These are phyloP conservation scores for Backusella westeae DNA, from an alignment of 192 early-diverging fungal genomes.

Conservation along the genomic window DNA sequence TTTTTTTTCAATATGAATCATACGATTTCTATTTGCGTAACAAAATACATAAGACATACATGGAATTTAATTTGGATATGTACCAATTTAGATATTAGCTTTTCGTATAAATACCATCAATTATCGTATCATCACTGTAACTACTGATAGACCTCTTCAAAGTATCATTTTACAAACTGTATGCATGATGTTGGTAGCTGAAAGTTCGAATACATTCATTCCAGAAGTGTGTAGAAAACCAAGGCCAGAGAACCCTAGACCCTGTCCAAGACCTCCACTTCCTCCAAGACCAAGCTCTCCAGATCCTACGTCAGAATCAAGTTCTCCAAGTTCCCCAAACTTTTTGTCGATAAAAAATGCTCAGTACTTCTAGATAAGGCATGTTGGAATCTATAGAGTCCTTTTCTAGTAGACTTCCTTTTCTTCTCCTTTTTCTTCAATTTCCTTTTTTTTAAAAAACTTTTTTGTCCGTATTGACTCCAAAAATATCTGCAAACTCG, in stretches of 20 bases:
- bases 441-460: neutral
- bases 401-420: neutral
- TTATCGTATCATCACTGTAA: neutral
- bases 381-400: neutral
- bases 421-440: neutral
- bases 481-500: neutral
- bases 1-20: neutral
- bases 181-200: neutral
- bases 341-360: neutral
- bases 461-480: neutral
- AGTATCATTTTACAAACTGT: neutral
- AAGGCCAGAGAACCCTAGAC: neutral
- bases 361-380: neutral
- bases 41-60: neutral
- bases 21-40: slow-evolving; percentile 7
- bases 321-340: neutral
- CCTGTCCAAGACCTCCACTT: neutral
- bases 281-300: neutral
- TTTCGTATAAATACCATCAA: neutral
- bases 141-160: neutral
- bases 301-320: neutral
- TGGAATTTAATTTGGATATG: slow-evolving; percentile 7
- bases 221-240: neutral
- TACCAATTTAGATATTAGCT: slow-evolving; percentile 1
- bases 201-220: neutral